Percentiles rank a stretch among this genome's conserved stretches.
These are phyloP conservation scores for Anastatica hierochuntica DNA, from an alignment of 345 rosid species.

Conservation along the genomic window DNA sequence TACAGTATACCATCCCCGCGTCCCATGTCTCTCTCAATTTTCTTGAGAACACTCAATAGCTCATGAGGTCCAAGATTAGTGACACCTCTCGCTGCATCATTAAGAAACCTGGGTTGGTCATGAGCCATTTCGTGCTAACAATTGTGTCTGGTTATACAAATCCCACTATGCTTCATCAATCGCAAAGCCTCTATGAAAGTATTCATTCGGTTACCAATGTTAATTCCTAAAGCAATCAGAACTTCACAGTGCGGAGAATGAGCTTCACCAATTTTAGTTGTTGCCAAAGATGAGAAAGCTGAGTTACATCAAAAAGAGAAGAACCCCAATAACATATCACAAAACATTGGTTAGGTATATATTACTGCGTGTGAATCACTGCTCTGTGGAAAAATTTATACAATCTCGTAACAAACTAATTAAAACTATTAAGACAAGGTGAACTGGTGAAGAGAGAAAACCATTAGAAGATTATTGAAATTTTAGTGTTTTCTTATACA, in stretches of 20 bases:
- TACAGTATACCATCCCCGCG: conserved; percentile 61
- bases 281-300: conserved; percentile 30
- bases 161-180: conserved; percentile 52
- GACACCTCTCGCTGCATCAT: conserved; percentile 75
- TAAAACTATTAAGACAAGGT: no score
- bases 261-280: conserved; percentile 31
- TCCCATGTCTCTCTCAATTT: conserved; percentile 71
- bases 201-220: conserved; percentile 63
- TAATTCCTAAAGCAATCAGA: conserved; percentile 84
- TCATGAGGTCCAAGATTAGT: conserved; percentile 83
- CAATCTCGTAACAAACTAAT: no score
- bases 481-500: no score
- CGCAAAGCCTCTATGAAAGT: conserved; percentile 60
- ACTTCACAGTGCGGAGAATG: conserved; percentile 65
- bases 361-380: no score
- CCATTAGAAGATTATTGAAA: no score
- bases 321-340: no score
- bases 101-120: conserved; percentile 80
- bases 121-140: conserved; percentile 83
- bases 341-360: no score
- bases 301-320: conserved; percentile 1
- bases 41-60: conserved; percentile 55
- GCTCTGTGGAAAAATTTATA: no score
- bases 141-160: conserved; percentile 54
- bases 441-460: no score